These are phyloP conservation scores for Euclidium syriacum DNA, from an alignment of 345 rosid species.

Conservation along the genomic window DNA sequence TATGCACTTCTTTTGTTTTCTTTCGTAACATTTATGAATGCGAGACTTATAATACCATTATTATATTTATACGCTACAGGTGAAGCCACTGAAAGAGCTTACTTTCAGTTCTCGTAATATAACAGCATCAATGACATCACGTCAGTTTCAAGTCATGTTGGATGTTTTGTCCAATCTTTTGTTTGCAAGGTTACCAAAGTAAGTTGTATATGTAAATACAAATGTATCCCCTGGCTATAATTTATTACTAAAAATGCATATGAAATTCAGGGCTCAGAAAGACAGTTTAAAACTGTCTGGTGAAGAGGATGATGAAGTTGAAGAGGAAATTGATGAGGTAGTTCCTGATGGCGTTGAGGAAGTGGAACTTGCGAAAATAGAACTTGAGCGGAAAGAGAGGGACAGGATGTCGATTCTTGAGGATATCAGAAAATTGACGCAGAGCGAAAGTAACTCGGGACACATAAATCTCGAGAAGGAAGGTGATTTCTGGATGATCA, in stretches of 20 bases:
- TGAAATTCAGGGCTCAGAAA: constrained; percentile 66
- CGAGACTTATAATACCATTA: background rate
- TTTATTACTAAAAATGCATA: background rate
- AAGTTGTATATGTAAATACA: constrained; percentile 30
- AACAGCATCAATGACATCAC: constrained; percentile 87
- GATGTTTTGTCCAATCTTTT: constrained; percentile 89
- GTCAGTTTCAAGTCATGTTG: constrained; percentile 86
- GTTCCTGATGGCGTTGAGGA: constrained; percentile 97
- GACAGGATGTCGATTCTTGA: constrained; percentile 59
- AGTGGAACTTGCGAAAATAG: constrained; percentile 82
- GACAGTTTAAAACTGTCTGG: constrained; percentile 68
- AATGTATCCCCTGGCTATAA: background rate
- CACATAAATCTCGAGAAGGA: constrained; percentile 36
- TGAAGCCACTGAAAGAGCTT: constrained; percentile 92
- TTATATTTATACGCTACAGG: constrained; percentile 44
- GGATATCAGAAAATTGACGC: constrained; percentile 68
- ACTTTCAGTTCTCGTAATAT: constrained; percentile 71
- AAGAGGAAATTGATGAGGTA: constrained; percentile 92
- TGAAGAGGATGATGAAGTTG: constrained; percentile 89
- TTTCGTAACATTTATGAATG: constrained; percentile 2
- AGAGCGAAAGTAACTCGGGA: constrained; percentile 46
- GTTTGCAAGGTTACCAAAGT: constrained; percentile 85
- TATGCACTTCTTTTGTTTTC: no score
- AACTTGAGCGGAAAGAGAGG: constrained; percentile 70
- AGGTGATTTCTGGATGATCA: constrained; percentile 40